Conservation (phyloP, 495 filamentous ascomycete species). For the Staphylotrichum tortipilum region DNA sequence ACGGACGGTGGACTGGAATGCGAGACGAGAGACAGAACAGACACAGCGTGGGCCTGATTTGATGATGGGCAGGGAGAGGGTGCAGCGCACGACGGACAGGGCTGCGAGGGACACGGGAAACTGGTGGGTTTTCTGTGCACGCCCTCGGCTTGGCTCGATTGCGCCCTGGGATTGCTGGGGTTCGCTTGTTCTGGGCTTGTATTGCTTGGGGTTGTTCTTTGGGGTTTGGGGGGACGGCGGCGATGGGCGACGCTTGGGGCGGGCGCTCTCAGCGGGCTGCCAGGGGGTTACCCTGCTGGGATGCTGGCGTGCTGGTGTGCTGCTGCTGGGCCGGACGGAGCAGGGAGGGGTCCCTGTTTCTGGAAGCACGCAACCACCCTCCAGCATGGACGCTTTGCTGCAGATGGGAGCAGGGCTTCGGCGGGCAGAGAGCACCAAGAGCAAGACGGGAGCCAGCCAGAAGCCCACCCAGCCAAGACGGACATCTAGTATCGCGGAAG, state of each 20-base stretch:
- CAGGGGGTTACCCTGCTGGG: neutral
- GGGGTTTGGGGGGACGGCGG: slow-evolving; percentile 1
- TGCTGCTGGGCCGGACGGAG: no score
- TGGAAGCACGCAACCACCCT: slow-evolving; percentile 9
- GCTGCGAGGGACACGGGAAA: neutral
- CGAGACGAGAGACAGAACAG: slow-evolving; percentile 2
- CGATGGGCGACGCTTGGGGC: slow-evolving; percentile 1
- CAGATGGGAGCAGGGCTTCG: no score
- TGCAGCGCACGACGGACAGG: no score
- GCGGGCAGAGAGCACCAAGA: no score
- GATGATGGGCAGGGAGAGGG: no score
- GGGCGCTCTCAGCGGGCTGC: neutral
- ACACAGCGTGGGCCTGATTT: no score
- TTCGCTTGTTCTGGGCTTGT: no score
- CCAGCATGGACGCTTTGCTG: no score
- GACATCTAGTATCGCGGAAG: slow-evolving; percentile 19
- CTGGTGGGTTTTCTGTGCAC: slow-evolving; percentile 6
- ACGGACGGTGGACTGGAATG: slow-evolving; percentile 13
- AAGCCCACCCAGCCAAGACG: no score
- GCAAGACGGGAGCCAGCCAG: no score
- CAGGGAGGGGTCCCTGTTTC: slow-evolving; percentile 3
- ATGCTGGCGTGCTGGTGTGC: no score
- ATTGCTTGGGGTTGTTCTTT: no score
- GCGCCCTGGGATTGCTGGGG: neutral
- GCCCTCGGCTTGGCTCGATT: slow-evolving; percentile 1